Evolutionary conservation across 2,329 filamentous ascomycete genomes (phyloP), one percentile per base, ranked within the genome.

Genomic region (Plenodomus tracheiphilus): DNA sequence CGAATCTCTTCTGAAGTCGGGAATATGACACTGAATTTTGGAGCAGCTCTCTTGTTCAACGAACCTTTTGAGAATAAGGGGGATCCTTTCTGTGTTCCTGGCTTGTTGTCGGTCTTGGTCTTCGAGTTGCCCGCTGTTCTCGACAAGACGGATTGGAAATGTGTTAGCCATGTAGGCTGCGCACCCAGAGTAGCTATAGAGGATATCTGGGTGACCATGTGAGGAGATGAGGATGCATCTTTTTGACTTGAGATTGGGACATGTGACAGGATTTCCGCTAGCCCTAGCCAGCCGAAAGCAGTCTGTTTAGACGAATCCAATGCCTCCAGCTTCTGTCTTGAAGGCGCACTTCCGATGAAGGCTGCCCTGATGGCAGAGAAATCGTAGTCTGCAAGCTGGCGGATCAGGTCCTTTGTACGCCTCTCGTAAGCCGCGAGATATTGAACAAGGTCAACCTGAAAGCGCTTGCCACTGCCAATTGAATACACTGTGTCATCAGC

Each of bases 1-100:
- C 89, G 83, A 48, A 96, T 88, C 66, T 96, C 90, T 43, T 88
- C 81, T 0, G 87, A 77, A 0, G 90, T 93, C 0, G 91, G 91
- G 58, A 93, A 96, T 4, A 96, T 81, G 32, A 96, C 79, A 41
- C 85, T 87, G 72, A 88, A 86, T 4, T 72, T 76, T 1, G 85
- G 80, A 17, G 70, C 3, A 42, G 41, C 1, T 43, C 3, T 20
- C n/a, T n/a, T n/a, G n/a, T 25, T 18, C 11, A 30, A 16, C n/a
- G 44, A 19, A 19, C 19, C 42, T 36, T 61, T 57, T 2, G 48
- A 9, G 47, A 57, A 59, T 35, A 59, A 49, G 1, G 50, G 21
- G 1, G 49, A 25, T 13, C 41, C 46, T 19, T 61, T 51, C 30
- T 40, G 22, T 16, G 16, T 39, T 6, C 17, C 9, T 41, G 37